Base-by-base conservation (phyloP, 1,139 yeast species). In the Kluyveromyces marxianus region DNA sequence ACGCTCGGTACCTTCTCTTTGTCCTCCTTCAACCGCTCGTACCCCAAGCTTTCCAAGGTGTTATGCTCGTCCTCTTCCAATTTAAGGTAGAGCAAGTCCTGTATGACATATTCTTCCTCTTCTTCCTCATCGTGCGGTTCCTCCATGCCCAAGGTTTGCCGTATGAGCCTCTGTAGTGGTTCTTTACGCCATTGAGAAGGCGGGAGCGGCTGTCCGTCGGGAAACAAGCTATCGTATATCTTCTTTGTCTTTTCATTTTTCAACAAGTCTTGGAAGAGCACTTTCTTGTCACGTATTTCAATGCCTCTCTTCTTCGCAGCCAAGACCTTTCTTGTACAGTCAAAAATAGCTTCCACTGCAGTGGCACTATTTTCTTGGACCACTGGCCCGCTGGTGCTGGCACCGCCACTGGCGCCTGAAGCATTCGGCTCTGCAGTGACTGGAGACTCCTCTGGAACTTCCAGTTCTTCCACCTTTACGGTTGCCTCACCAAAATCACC, bases 401-500 rank as follows among this genome's bases (percentile, higher is more conserved):
- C 37, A 35, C 26, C 10, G 2, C 2, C 34, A 2, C 21, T 4
- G 24, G 4, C 25, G 5, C 14, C 28, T 7, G 25, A 24, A 8
- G 24, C 7, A 32, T 14, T 21, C 24, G 5, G 27, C n/a, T 38
- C 30, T n/a, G 14, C 2, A 36, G 39, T 6, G 3, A 21, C 39
- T 3, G 38, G 5, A 6, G 34, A 21, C 14, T 4, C 34, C 8
- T n/a, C 39, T 3, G 38, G 5, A 6, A 21, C 21, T 32, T 4
- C 34, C 8, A 21, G 8, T 32, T 32, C 14, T 32, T 32, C 34
- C 4, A 32, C 46, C 8, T 14, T 29, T 7, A 44, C 50, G 7
- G 44, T 53, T 2, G 62, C 63, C 49, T 59, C 64, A n/a, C 63
- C 59, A 42, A 60, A 61, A 39, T 54, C 59, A 25, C 65, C 66